Evolutionary conservation across 1,139 yeast species (phyloP).

Genomic region (Yamadazyma spencermartinsiae): DNA sequence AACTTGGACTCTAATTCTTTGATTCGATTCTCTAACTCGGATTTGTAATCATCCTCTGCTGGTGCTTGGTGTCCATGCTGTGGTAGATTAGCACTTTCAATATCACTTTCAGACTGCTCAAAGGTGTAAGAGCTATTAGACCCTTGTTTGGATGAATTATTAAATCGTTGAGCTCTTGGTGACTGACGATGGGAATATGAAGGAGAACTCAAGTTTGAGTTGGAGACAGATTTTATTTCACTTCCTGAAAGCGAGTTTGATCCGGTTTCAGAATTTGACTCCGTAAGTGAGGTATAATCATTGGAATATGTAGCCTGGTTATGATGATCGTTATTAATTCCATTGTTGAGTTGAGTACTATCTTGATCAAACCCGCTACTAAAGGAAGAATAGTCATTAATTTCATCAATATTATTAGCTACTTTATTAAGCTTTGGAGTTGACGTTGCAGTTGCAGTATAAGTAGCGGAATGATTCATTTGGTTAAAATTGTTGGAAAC

Average conservation of each 20-base stretch:
- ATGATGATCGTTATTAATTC: slow-evolving; percentile 13
- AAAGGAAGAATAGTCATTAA: slow-evolving; percentile 35
- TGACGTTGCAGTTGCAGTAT: slow-evolving; percentile 35
- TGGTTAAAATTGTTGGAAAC: slow-evolving; percentile 3
- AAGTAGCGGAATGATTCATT: slow-evolving; percentile 5
- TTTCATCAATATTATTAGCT: slow-evolving; percentile 8
- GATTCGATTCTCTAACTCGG: slow-evolving; percentile 10
- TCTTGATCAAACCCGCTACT: slow-evolving; percentile 35
- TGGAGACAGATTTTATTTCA: slow-evolving; percentile 1
- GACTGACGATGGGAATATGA: slow-evolving; percentile 1
- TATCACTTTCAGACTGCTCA: slow-evolving; percentile 15
- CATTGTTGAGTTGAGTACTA: slow-evolving; percentile 17
- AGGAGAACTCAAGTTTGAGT: slow-evolving; percentile 1
- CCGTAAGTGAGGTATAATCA: slow-evolving; percentile 29
- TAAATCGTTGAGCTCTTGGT: not conserved
- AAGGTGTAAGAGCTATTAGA: slow-evolving; percentile 30
- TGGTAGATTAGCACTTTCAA: slow-evolving; percentile 2
- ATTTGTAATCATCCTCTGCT: slow-evolving; percentile 3
- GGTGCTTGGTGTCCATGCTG: too few relatives aligned
- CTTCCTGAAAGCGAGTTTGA: not conserved
- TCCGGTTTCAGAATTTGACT: slow-evolving; percentile 2
- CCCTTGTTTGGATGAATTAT: too few relatives aligned
- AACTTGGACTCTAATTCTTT: slow-evolving; percentile 14
- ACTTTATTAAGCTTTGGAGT: slow-evolving; percentile 35
- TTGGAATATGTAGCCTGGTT: slow-evolving; percentile 11